Evolutionary conservation across 768 basidiomycete genomes (phyloP).

Genomic region (Roridomyces roridus): DNA sequence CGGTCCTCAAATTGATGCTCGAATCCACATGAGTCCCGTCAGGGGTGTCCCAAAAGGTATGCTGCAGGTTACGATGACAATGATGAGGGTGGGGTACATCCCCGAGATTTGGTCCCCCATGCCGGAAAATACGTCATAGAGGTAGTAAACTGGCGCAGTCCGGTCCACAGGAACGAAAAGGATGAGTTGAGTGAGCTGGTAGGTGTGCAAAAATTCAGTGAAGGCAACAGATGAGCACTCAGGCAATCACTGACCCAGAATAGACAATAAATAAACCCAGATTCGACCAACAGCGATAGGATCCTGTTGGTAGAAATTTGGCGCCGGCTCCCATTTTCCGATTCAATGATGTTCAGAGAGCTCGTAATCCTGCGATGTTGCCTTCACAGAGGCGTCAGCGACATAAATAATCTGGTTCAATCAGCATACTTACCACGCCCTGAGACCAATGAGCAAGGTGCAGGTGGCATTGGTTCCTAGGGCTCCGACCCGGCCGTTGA

Average conservation of each 20-base stretch:
- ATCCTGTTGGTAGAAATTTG: constrained; percentile 4
- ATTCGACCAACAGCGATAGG: constrained; percentile 23
- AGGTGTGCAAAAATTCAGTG: not conserved
- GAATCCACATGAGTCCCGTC: too few relatives aligned
- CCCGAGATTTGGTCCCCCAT: constrained; percentile 18
- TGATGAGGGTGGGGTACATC: constrained; percentile 20
- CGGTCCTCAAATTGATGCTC: too few relatives aligned
- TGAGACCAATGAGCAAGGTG: constrained; percentile 15
- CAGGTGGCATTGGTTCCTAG: too few relatives aligned
- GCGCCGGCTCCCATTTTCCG: too few relatives aligned
- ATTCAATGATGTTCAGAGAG: not conserved
- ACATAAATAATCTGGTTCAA: not conserved
- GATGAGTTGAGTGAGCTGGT: too few relatives aligned
- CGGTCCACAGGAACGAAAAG: not conserved
- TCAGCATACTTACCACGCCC: constrained; percentile 15
- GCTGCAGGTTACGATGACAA: constrained; percentile 20
- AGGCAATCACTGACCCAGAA: constrained; percentile 17
- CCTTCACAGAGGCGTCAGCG: not conserved
- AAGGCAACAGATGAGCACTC: not conserved
- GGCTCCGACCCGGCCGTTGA: too few relatives aligned
- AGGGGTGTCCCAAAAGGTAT: constrained; percentile 18
- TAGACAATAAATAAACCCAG: constrained; percentile 25
- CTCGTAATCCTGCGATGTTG: constrained; percentile 9
- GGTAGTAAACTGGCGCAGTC: not conserved
- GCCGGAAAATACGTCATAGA: not conserved